Percentiles rank a stretch among this genome's conserved stretches.
Conservation (phyloP, 768 basidiomycete genomes). For the Fomitopsis serialis region DNA sequence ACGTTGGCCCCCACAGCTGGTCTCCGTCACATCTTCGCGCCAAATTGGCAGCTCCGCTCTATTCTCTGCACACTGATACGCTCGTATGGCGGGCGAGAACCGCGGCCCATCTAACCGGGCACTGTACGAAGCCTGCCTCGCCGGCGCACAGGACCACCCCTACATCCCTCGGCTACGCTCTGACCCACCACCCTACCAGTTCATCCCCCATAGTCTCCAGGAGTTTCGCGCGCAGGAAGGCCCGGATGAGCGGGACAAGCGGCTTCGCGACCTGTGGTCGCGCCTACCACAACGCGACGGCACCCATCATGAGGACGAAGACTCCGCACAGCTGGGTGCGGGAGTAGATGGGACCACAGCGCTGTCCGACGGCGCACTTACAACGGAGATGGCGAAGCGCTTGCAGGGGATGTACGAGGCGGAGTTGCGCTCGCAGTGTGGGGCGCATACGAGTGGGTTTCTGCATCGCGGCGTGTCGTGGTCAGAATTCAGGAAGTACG, state of each 20-base stretch:
- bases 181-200: slow-evolving; percentile 38
- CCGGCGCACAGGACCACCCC: slow-evolving; percentile 49
- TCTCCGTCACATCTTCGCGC: not conserved
- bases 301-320: slow-evolving; percentile 13
- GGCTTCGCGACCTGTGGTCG: slow-evolving; percentile 60
- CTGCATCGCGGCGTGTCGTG: slow-evolving; percentile 49
- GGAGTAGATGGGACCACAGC: slow-evolving; percentile 23
- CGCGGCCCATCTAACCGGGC: slow-evolving; percentile 38
- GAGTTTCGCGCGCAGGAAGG: slow-evolving; percentile 68
- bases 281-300: slow-evolving; percentile 37
- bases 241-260: slow-evolving; percentile 50
- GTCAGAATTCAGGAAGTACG: slow-evolving; percentile 71
- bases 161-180: slow-evolving; percentile 56
- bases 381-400: slow-evolving; percentile 48
- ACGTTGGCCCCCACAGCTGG: too few relatives aligned
- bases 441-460: slow-evolving; percentile 31
- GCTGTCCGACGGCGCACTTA: slow-evolving; percentile 17
- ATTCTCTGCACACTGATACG: not conserved
- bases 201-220: slow-evolving; percentile 44
- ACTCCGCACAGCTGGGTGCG: slow-evolving; percentile 12
- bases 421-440: slow-evolving; percentile 61
- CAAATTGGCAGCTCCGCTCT: not conserved
- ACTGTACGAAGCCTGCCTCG: slow-evolving; percentile 45
- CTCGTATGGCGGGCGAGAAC: slow-evolving; percentile 9
- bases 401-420: slow-evolving; percentile 70